A percentile compares a stretch with the other conserved stretches of the same genome.
phyloP scores from a whole-genome alignment of 2,329 filamentous ascomycete species.

The Pseudohalonectria lignicola region DNA sequence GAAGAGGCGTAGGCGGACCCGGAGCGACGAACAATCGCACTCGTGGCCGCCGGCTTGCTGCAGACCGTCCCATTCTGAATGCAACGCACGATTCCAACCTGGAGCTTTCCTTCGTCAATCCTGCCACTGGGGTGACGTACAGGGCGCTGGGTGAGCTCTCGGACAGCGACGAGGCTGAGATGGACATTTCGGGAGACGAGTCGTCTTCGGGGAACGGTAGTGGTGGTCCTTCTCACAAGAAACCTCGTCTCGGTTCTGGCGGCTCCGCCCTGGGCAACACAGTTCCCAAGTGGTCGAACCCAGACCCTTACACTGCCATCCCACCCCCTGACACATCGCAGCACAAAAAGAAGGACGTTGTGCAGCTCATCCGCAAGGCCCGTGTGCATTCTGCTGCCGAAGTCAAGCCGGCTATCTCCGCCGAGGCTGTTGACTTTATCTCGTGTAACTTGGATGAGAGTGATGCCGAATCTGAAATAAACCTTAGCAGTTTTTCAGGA shows the following conservation, averaged over 20 bases:
- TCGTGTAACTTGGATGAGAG: conserved; percentile 64
- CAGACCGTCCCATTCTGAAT: conserved; percentile 36
- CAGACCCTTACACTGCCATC: conserved; percentile 82
- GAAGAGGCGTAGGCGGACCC: neutral
- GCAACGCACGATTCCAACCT: conserved; percentile 22
- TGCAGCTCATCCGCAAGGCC: conserved; percentile 85
- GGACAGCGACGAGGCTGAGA: conserved; percentile 52
- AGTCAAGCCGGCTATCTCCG: conserved; percentile 34
- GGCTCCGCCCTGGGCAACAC: neutral
- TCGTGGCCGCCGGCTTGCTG: conserved; percentile 2
- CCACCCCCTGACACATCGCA: conserved; percentile 66
- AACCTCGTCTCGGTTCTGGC: conserved; percentile 4
- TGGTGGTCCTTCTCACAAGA: conserved; percentile 6
- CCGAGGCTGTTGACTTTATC: conserved; percentile 73
- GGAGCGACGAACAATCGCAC: neutral
- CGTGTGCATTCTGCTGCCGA: conserved; percentile 48
- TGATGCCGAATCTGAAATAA: no score
- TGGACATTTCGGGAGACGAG: conserved; percentile 47
- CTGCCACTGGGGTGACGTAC: conserved; percentile 36
- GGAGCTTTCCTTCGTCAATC: conserved; percentile 32
- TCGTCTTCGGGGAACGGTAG: conserved; percentile 5
- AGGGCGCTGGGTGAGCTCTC: conserved; percentile 45
- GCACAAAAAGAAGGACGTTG: conserved; percentile 73
- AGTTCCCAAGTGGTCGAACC: conserved; percentile 86
- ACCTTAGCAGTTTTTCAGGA: no score